Percentiles rank a stretch among this genome's conserved stretches.
Evolutionary conservation across 192 early-diverging fungal species (phyloP).

Genomic region (Coemansia furcata): DNA sequence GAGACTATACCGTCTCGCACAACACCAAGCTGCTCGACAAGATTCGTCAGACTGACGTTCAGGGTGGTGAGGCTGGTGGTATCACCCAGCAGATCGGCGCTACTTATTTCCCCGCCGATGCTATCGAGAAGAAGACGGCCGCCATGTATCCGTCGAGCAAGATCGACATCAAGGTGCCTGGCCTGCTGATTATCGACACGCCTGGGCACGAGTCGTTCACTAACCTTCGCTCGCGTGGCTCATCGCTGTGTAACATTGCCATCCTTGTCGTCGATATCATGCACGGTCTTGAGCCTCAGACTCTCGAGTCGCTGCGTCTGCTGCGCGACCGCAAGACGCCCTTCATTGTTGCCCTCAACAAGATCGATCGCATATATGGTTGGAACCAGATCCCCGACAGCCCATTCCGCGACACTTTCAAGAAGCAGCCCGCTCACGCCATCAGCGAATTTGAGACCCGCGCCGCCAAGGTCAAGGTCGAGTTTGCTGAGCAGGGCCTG

Average conservation of each 20-base stretch:
- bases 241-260: conserved; percentile 98
- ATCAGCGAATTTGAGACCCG: conserved; percentile 81
- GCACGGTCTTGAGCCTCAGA: conserved; percentile 98
- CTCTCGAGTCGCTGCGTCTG: conserved; percentile 90
- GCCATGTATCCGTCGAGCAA: conserved; percentile 62
- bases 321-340: conserved; percentile 93
- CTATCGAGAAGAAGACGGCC: conserved; percentile 89
- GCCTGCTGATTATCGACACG: conserved; percentile 95
- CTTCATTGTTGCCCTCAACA: conserved; percentile 98
- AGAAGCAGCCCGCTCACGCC: conserved; percentile 67
- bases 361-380: conserved; percentile 94
- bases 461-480: conserved; percentile 70
- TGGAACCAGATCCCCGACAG: conserved; percentile 87
- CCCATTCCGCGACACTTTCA: conserved; percentile 76
- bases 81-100: conserved; percentile 99
- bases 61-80: conserved; percentile 99
- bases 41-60: conserved; percentile 99
- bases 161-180: conserved; percentile 82
- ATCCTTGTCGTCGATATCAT: conserved; percentile 99
- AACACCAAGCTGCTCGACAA: conserved; percentile 98
- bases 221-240: conserved; percentile 92
- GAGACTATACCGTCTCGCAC: conserved; percentile 55
- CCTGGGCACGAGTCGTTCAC: conserved; percentile 99
- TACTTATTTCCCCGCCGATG: conserved; percentile 96
- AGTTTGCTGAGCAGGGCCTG: conserved; percentile 95